Percentiles rank a stretch among this genome's conserved stretches.
These are phyloP conservation scores for Wallacemonas sp. DNA, from an alignment of 208 protist species.

Conservation along the genomic window DNA sequence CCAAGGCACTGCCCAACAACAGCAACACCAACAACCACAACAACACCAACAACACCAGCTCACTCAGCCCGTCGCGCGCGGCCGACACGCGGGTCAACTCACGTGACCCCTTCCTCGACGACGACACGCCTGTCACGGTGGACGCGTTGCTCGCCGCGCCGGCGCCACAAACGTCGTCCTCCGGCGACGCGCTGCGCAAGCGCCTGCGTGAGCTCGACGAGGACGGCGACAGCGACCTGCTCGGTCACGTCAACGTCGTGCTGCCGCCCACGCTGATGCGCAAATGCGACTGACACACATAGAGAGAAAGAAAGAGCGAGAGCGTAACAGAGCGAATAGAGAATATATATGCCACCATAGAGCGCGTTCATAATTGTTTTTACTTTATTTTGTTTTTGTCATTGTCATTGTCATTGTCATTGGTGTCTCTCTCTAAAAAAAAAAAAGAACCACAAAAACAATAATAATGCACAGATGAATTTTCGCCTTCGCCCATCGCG, in stretches of 20 bases:
- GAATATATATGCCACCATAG: too few relatives aligned
- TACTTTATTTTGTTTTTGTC: too few relatives aligned
- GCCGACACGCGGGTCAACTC: neutral
- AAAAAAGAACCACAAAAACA: too few relatives aligned
- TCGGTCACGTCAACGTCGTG: slow-evolving; percentile 4
- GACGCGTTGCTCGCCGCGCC: slow-evolving; percentile 57
- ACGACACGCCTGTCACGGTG: slow-evolving; percentile 31
- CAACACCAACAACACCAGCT: neutral
- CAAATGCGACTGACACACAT: neutral
- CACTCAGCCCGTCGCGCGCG: neutral
- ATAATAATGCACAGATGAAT: too few relatives aligned
- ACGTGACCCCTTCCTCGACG: slow-evolving; percentile 32
- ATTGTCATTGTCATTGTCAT: too few relatives aligned
- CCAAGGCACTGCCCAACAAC: neutral
- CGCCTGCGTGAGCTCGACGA: slow-evolving; percentile 69
- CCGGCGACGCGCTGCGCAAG: slow-evolving; percentile 79
- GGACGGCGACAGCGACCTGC: slow-evolving; percentile 23
- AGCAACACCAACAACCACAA: neutral
- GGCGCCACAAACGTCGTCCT: slow-evolving; percentile 45
- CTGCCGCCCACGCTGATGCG: slow-evolving; percentile 7
- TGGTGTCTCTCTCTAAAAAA: too few relatives aligned
- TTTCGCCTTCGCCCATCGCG: too few relatives aligned
- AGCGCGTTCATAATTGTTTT: too few relatives aligned
- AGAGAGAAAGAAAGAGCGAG: neutral
- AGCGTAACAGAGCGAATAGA: neutral